Evolutionary conservation across 306 rosid genomes (phyloP), one percentile per base, ranked within the genome.

Genomic region (Parietaria judaica): DNA sequence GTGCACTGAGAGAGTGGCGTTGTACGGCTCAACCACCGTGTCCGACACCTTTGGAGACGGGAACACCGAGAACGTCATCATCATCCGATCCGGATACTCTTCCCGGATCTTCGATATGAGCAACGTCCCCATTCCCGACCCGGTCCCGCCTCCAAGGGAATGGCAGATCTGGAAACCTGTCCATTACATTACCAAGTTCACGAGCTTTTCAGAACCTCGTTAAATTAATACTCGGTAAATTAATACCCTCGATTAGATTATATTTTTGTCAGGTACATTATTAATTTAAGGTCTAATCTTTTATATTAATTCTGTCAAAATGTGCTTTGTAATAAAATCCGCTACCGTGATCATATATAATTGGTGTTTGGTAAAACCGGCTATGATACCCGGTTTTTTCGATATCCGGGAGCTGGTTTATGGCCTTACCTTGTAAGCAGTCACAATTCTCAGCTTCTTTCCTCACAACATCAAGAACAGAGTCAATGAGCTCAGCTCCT

Each of bases 81-180:
- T 89, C 95, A 89, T 89, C 63, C 97, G 73, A 64, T 89, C 97
- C 6, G 95, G 97, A 56, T 86, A 89, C 73, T 89, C 97, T 76
- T 89, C 97, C 78, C 97, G 85, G 61, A 86, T 89, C 97, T 89
- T 89, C 69, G 97, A 89, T 71, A 86, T 86, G 48, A 89, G 73
- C 48, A 89, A 52, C 6, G 97, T 89, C 43, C 97, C 97, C 97
- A 89, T 89, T 63, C 95, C 97, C 31, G 95, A 89, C 12, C 97
- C 97, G 35, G 97, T 89, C 60, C 91, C 97, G n/a, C 97, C 96
- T 74, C 95, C 96, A 48, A 89, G 76, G 63, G 95, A 89, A 76
- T 89, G 95, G 72, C 96, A 89, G 38, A 86, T 78, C 74, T 89
- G 97, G 64, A 89, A 89, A 8, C 97, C 97, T 89, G 86, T 54